A percentile compares a stretch with the other conserved stretches of the same genome.
phyloP scores from a whole-genome alignment of 2,329 filamentous ascomycete species.

The Phoma sp. region DNA sequence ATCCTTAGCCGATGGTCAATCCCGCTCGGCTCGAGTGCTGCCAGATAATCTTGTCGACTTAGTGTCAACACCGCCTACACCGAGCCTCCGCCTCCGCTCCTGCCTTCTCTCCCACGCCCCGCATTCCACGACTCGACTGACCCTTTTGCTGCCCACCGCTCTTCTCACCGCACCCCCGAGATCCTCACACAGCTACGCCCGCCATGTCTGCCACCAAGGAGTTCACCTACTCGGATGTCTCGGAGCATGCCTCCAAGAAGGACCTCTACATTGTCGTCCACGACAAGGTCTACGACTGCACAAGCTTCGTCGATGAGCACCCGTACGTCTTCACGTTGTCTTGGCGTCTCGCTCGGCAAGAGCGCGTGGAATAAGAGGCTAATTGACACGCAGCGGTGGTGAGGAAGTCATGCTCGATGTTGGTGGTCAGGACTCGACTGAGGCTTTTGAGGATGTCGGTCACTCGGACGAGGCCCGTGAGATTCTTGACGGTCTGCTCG shows the following conservation, averaged over 20 bases:
- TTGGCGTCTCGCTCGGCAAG: not conserved
- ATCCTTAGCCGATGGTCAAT: constrained; percentile 17
- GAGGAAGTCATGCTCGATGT: constrained; percentile 98
- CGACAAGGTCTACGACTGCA: constrained; percentile 93
- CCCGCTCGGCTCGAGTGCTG: constrained; percentile 17
- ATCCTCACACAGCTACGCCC: constrained; percentile 7
- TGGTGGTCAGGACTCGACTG: constrained; percentile 92
- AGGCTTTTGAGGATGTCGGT: constrained; percentile 98
- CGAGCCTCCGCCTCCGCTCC: constrained; percentile 17
- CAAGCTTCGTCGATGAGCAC: constrained; percentile 95
- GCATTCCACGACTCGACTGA: not conserved
- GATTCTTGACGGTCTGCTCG: constrained; percentile 69
- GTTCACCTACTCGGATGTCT: constrained; percentile 51
- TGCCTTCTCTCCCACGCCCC: not conserved
- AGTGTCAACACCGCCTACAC: not conserved
- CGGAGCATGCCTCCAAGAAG: constrained; percentile 70
- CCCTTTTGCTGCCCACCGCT: not conserved
- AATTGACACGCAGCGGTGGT: constrained; percentile 72
- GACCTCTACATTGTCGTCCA: constrained; percentile 91
- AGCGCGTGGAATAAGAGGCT: not conserved
- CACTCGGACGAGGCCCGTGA: constrained; percentile 98
- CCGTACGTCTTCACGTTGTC: constrained; percentile 64
- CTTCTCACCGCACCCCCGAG: not conserved
- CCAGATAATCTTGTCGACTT: constrained; percentile 7
- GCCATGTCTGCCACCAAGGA: constrained; percentile 47